These are phyloP conservation scores for Lachnellula occidentalis DNA, from an alignment of 2,329 filamentous ascomycete genomes.

Conservation along the genomic window DNA sequence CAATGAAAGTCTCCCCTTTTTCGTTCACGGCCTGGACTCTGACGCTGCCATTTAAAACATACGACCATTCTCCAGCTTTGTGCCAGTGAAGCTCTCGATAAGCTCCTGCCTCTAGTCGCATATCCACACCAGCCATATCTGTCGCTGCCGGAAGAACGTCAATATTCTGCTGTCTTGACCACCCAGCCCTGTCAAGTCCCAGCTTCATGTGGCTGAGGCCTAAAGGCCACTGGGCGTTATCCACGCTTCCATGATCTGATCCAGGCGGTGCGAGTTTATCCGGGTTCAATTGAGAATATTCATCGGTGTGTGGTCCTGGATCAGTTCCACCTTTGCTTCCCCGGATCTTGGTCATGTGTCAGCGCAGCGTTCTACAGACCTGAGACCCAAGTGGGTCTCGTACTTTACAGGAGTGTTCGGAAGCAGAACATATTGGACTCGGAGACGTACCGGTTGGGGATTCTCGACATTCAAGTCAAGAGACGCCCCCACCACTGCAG, in stretches of 20 bases:
- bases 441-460: slow-evolving; percentile 41
- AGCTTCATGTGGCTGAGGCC: slow-evolving; percentile 32
- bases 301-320: slow-evolving; percentile 59
- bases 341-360: slow-evolving; percentile 33
- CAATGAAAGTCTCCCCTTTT: slow-evolving; percentile 71
- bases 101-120: slow-evolving; percentile 67
- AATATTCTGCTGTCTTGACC: slow-evolving; percentile 69
- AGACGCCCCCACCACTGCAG: slow-evolving; percentile 44
- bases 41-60: slow-evolving; percentile 64
- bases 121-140: slow-evolving; percentile 73
- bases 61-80: slow-evolving; percentile 75
- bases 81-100: slow-evolving; percentile 79
- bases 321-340: slow-evolving; percentile 45
- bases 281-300: slow-evolving; percentile 63
- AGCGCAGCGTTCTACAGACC: background rate
- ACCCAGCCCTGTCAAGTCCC: slow-evolving; percentile 63
- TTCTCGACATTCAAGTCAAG: slow-evolving; percentile 48
- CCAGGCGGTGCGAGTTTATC: slow-evolving; percentile 67
- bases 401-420: background rate
- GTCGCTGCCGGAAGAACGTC: slow-evolving; percentile 59
- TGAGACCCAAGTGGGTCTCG: background rate
- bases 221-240: slow-evolving; percentile 68
- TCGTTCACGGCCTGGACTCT: slow-evolving; percentile 69
- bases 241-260: slow-evolving; percentile 65
- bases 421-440: background rate